A percentile compares a stretch with the other conserved stretches of the same genome.
Conservation (phyloP, 73 alveolate genomes). For the Breviolum minutum region DNA sequence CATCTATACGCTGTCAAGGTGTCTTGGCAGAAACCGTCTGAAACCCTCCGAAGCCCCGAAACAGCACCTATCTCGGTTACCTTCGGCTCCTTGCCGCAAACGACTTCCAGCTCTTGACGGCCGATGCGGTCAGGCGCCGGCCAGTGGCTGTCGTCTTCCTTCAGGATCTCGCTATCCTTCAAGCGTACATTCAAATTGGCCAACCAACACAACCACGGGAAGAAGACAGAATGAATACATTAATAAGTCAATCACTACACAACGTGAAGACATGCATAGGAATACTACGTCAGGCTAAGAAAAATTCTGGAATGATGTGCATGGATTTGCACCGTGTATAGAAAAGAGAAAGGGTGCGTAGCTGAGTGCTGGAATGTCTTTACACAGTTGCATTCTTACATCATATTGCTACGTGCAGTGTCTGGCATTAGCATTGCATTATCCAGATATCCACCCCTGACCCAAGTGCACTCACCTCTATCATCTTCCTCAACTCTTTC, state of each 20-base stretch:
- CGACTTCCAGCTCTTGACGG: conserved; percentile 98
- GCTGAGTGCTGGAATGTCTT: background rate
- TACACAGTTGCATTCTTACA: too few relatives aligned
- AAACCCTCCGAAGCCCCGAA: too few relatives aligned
- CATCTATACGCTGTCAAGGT: too few relatives aligned
- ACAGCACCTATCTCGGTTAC: background rate
- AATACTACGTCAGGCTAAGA: too few relatives aligned
- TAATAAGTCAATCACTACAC: too few relatives aligned
- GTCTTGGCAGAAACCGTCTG: too few relatives aligned
- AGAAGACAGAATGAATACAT: too few relatives aligned
- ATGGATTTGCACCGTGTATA: background rate
- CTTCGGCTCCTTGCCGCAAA: conserved; percentile 96
- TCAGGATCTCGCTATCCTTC: conserved; percentile 97
- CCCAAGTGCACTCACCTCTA: conserved; percentile 96
- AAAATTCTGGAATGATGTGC: background rate
- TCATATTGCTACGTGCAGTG: too few relatives aligned
- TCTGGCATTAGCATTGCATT: too few relatives aligned
- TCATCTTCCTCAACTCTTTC: conserved; percentile 97
- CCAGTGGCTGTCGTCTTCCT: conserved; percentile 98
- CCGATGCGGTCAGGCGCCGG: conserved; percentile 99
- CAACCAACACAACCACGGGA: too few relatives aligned
- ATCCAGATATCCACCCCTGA: too few relatives aligned
- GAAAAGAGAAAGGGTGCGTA: background rate
- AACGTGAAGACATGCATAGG: too few relatives aligned
- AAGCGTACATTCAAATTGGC: background rate